These are phyloP conservation scores for Trichosporon ovoides DNA, from an alignment of 1,284 basidiomycete genomes.

Conservation along the genomic window DNA sequence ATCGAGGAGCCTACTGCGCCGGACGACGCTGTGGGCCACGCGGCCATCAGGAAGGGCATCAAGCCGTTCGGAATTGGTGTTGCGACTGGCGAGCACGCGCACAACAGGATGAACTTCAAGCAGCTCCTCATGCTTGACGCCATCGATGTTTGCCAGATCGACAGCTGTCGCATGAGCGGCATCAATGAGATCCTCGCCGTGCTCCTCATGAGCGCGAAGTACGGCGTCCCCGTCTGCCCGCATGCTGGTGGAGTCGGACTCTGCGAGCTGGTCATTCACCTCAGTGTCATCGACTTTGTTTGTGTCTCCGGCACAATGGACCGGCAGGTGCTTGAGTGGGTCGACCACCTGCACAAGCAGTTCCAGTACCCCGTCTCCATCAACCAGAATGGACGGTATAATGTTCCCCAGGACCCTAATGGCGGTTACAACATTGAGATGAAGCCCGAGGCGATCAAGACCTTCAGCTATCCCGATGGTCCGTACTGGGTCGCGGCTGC, in stretches of 20 bases:
- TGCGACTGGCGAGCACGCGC: conserved; percentile 92
- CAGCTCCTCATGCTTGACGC: conserved; percentile 88
- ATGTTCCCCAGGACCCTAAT: conserved; percentile 51
- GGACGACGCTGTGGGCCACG: conserved; percentile 65
- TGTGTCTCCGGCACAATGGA: conserved; percentile 86
- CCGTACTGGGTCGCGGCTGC: conserved; percentile 49
- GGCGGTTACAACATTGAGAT: conserved; percentile 52
- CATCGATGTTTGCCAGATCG: conserved; percentile 91
- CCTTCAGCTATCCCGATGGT: conserved; percentile 49
- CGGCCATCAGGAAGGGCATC: conserved; percentile 55
- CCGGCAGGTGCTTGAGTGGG: conserved; percentile 67
- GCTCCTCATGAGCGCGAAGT: conserved; percentile 86
- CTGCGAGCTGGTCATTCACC: conserved; percentile 61
- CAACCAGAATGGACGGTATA: conserved; percentile 78
- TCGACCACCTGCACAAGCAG: conserved; percentile 80
- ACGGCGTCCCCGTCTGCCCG: conserved; percentile 78
- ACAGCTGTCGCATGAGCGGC: conserved; percentile 86
- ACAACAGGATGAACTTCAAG: conserved; percentile 94
- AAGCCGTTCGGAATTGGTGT: conserved; percentile 83
- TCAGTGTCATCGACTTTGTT: conserved; percentile 80
- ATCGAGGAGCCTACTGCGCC: conserved; percentile 94
- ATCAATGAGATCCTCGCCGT: conserved; percentile 90
- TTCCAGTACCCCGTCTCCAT: conserved; percentile 85
- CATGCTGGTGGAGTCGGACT: conserved; percentile 90
- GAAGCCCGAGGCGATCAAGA: conserved; percentile 48